A percentile compares a stretch with the other conserved stretches of the same genome.
These are phyloP conservation scores for Aspergillus udagawae DNA, from an alignment of 2,329 filamentous ascomycete genomes.

Conservation along the genomic window DNA sequence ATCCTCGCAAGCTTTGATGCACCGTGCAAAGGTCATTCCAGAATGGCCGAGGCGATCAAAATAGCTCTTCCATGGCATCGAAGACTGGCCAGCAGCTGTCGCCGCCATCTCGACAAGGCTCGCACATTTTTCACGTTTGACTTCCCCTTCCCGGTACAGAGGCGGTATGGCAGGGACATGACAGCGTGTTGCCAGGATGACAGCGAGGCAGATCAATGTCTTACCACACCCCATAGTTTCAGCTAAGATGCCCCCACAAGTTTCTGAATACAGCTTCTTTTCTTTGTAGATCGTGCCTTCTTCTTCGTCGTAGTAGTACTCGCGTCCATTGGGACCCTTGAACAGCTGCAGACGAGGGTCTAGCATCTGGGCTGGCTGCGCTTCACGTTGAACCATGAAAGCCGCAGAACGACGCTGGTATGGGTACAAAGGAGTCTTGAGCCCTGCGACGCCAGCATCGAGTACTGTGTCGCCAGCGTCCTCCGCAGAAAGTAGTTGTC, in stretches of 20 bases:
- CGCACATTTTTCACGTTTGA: constrained; percentile 49
- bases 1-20: constrained; percentile 53
- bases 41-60: constrained; percentile 51
- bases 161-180: constrained; percentile 65
- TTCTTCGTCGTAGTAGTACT: constrained; percentile 68
- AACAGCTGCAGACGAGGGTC: constrained; percentile 69
- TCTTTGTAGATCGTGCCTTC: constrained; percentile 59
- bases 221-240: constrained; percentile 64
- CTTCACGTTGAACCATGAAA: constrained; percentile 78
- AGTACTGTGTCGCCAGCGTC: constrained; percentile 6
- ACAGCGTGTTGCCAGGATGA: constrained; percentile 71
- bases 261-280: constrained; percentile 69
- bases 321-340: constrained; percentile 56
- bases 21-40: constrained; percentile 52
- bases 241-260: constrained; percentile 58
- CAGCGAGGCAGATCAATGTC: constrained; percentile 76
- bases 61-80: constrained; percentile 66
- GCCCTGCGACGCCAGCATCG: constrained; percentile 28
- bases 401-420: constrained; percentile 80
- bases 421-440: constrained; percentile 62
- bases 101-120: constrained; percentile 74
- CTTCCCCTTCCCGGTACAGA: constrained; percentile 48
- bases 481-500: constrained; percentile 27
- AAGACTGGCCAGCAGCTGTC: constrained; percentile 60
- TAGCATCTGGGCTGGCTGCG: constrained; percentile 57